Base-by-base conservation (phyloP, 2,329 filamentous ascomycete genomes). In the Calonectria pseudoreteaudii region DNA sequence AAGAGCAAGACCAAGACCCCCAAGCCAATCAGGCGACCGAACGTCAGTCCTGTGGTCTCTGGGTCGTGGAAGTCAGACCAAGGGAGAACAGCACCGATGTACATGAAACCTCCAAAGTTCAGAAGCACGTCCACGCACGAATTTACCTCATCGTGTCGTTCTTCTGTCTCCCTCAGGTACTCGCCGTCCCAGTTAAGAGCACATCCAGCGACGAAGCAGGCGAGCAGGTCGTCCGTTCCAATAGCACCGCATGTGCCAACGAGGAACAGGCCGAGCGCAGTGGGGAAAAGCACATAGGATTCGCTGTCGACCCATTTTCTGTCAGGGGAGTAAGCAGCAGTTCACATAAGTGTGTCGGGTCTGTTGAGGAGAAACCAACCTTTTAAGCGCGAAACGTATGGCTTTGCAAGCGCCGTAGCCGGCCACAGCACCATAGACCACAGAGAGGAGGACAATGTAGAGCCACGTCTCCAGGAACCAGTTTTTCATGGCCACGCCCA, bases 381-480 rank as follows among this genome's bases (percentile, higher is more conserved):
- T 83, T 31, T 75, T 77, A 4, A 89, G 81, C 0, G 85, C 84
- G 70, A 84, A 85, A 53, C 86, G 88, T 62, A 92, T 80, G 2
- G 83, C 83, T 66, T 86, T 87, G 73, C 88, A 86, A 28, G 86
- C 87, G 0, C 82, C 81, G 47, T 84, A 89, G 0, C 91, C 91
- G 0, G 88, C 80, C 3, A 91, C 75, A 0, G 83, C 85, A 5
- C 91, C 91, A 74, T 92, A 91, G 0, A 81, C 85, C 4, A 87
- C 84, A 1, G 87, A 87, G 80, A 92, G 79, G 14, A 91, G 28
- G 10, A 93, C 88, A 78, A 90, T 88, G 76, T 93, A 93, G 0
- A 92, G 77, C 82, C 90, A 90, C 0, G 90, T 91, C 78, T 93
- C 91, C 2, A 92, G 82, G 18, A 89, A 83, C 91, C 91, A 93